Evolutionary conservation across 2,329 filamentous ascomycete species (phyloP), one percentile per base, ranked within the genome.

Genomic region (Cephalotrichum gorgonifer): DNA sequence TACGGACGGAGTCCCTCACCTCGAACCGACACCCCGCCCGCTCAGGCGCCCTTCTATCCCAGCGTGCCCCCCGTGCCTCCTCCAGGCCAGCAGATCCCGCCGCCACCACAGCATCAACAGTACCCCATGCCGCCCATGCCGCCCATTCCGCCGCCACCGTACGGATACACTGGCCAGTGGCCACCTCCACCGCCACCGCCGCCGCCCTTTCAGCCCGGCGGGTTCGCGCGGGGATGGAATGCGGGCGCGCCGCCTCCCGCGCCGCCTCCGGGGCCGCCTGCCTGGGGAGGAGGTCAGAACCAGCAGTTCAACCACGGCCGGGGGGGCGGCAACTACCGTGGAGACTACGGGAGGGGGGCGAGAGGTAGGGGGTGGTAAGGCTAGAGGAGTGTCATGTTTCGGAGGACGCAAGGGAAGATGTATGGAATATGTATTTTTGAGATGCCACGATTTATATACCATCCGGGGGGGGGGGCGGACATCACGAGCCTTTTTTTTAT

Each of bases 111-210:
- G 31, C 57, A 53, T n/a, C 4, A 54, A 26, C 57, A 55, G 31
- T 49, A 50, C 44, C 43, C 43, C 3, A 33, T 46, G 9, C 44
- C 44, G 28, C 28, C 44, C n/a, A 62, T 62, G 2, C 65, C 65
- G 4, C 68, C 64, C 8, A n/a, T n/a, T n/a, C 46, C 46, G 6
- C 66, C 62, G 0, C 66, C 67, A 9, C 55, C 55, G 14, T 66
- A 66, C 5, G 35, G 35, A 22, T 71, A 67, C 47, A 61, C 63
- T 44, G 69, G 68, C 2, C 61, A 63, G 11, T 73, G 71, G 69
- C 69, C 63, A 7, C 62, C 62, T 6, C 58, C 64, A 3, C 65
- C 66, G 7, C 66, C 68, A 6, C 62, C 60, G 2, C 62, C 62
- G 0, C 64, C 61, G 1, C 60, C 60, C 23, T 53, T 39, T 9